Base-by-base conservation (phyloP, 2,329 filamentous ascomycete species). In the Dendrostoma leiphaemia region DNA sequence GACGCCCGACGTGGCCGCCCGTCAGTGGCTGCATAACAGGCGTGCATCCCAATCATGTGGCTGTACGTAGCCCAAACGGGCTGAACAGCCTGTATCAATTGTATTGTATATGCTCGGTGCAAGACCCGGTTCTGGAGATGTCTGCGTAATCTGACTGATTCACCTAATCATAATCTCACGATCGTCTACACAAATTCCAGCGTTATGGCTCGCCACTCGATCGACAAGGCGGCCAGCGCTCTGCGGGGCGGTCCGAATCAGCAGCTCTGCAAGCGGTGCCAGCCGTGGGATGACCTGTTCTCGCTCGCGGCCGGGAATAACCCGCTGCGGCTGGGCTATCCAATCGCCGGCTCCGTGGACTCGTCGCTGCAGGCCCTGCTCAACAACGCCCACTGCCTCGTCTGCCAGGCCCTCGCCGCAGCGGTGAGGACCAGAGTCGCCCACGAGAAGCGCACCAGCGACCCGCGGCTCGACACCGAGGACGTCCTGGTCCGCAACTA, bases 271-370 rank as follows among this genome's bases (percentile, higher is more conserved):
- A 29, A 46, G 44, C 44, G 44, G 34, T 46, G 44, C 23, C 44
- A 29, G 44, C 44, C 44, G 12, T 46, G 44, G 44, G 44, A 46
- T 17, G 44, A 46, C 17, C 28, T 46, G 28, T 28, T 46, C 28
- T 32, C 44, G 28, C 32, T 46, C 28, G 32, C 44, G n/a, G 21
- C 44, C 44, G 44, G 44, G 28, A 46, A n/a, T 32, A 46, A 46
- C 21, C 44, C 44, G 9, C 44, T 46, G 19, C 21, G 28, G 44
- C 28, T 46, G n/a, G 29, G 44, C 19, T 32, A 46, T 13, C 44
- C 44, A 32, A 46, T 46, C 44, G 44, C 28, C 44, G 44, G 44
- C 44, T 46, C 44, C 13, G 44, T 46, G 44, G 44, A 46, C 44
- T 34, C 44, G 26, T 13, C 44, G 19, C 44, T 46, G 17, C 44